phyloP scores from a whole-genome alignment of 495 filamentous ascomycete species.

The Friedmanniomyces endolithicus region DNA sequence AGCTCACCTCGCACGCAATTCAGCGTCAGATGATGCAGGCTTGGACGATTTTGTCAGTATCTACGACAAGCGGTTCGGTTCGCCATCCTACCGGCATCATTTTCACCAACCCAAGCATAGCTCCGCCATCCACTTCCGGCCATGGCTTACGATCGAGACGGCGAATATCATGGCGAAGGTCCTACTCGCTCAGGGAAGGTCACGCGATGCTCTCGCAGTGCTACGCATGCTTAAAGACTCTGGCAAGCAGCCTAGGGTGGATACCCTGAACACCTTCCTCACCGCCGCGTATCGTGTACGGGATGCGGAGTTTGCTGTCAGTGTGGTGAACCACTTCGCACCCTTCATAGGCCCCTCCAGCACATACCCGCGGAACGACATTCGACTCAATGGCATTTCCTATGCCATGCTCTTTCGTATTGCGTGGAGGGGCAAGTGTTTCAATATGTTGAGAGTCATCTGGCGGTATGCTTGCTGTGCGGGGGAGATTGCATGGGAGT shows the following conservation, averaged over 20 bases:
- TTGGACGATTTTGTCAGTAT: background rate
- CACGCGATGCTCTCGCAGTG: background rate
- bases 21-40: background rate
- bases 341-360: background rate
- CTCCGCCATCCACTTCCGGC: background rate
- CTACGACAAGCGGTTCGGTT: constrained; percentile 1
- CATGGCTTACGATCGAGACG: constrained; percentile 4
- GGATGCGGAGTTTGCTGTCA: background rate
- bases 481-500: background rate
- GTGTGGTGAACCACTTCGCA: background rate
- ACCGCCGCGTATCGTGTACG: background rate
- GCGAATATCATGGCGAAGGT: constrained; percentile 4
- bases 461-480: constrained; percentile 14
- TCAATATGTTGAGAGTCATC: constrained; percentile 11
- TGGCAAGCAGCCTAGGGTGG: background rate
- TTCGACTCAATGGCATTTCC: background rate
- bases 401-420: constrained; percentile 6
- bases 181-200: constrained; percentile 4
- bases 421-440: constrained; percentile 1
- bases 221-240: background rate
- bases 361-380: background rate
- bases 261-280: constrained; percentile 8
- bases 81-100: background rate
- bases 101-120: background rate
- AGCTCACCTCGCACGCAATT: background rate